phyloP scores from a whole-genome alignment of 1,284 basidiomycete genomes.

The Pseudozyma hubeiensis region DNA sequence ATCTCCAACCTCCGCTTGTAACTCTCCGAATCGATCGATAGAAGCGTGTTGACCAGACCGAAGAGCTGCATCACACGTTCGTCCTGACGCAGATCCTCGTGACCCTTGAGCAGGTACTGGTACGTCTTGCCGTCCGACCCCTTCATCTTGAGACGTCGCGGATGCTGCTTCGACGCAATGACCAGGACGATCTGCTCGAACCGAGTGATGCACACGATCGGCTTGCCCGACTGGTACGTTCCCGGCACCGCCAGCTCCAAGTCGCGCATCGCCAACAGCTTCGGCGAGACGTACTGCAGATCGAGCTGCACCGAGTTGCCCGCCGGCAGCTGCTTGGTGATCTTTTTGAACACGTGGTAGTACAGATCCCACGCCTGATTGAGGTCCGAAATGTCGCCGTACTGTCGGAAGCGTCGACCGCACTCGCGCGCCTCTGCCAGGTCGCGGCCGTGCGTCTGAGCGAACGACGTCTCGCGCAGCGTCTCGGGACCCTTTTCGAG shows the following conservation, averaged over 20 bases:
- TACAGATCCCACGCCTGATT: conserved; percentile 99
- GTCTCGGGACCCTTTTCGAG: conserved; percentile 97
- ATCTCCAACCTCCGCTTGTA: conserved; percentile 97
- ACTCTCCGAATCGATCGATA: conserved; percentile 90
- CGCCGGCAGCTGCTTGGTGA: conserved; percentile 91
- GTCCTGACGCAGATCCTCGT: conserved; percentile 98
- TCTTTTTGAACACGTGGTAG: conserved; percentile 93
- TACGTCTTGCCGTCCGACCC: conserved; percentile 95
- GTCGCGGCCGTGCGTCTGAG: conserved; percentile 93
- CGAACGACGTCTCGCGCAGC: conserved; percentile 92
- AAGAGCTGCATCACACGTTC: conserved; percentile 99
- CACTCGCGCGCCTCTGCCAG: conserved; percentile 94
- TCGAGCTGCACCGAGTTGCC: conserved; percentile 83
- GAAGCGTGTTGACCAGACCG: conserved; percentile 93
- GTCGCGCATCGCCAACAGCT: conserved; percentile 86
- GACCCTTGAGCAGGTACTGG: conserved; percentile 93
- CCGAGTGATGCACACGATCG: conserved; percentile 86
- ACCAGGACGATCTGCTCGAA: conserved; percentile 73
- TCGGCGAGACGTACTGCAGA: conserved; percentile 96
- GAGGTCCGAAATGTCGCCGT: conserved; percentile 85
- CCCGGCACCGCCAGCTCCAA: conserved; percentile 95
- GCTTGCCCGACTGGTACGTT: conserved; percentile 90
- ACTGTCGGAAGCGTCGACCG: conserved; percentile 84
- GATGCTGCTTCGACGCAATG: conserved; percentile 98
- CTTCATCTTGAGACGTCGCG: conserved; percentile 86